Conservation (phyloP, 345 rosid species). For the Fremontodendron californicum region DNA sequence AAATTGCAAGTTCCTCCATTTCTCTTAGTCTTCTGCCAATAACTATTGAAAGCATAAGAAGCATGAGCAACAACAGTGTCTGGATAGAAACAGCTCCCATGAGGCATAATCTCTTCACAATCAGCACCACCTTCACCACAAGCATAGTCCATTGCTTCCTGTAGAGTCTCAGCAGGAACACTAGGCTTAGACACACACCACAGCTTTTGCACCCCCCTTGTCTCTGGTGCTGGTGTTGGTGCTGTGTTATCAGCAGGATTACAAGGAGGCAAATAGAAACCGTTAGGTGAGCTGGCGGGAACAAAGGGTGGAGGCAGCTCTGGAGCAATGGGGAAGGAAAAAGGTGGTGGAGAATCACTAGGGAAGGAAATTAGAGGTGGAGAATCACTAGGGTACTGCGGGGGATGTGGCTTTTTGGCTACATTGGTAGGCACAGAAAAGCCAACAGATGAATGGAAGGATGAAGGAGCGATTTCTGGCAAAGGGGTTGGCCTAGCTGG, state of each 20-base stretch:
- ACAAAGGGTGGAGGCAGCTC: slow-evolving; percentile 26
- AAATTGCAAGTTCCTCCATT: slow-evolving; percentile 57
- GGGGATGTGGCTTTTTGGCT: slow-evolving; percentile 41
- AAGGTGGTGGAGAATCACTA: slow-evolving; percentile 23
- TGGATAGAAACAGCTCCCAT: slow-evolving; percentile 53
- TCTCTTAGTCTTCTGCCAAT: slow-evolving; percentile 63
- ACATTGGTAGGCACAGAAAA: slow-evolving; percentile 45
- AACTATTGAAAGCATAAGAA: slow-evolving; percentile 63
- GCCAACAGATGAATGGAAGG: slow-evolving; percentile 46
- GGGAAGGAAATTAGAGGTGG: slow-evolving; percentile 22
- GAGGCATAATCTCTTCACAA: slow-evolving; percentile 52
- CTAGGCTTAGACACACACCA: slow-evolving; percentile 75
- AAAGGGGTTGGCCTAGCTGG: slow-evolving; percentile 54
- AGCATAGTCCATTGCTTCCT: slow-evolving; percentile 61
- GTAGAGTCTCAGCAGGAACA: slow-evolving; percentile 55
- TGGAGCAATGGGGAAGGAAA: slow-evolving; percentile 33
- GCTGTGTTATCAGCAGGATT: slow-evolving; percentile 26
- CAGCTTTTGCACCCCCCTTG: slow-evolving; percentile 34
- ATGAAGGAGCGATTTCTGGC: slow-evolving; percentile 37
- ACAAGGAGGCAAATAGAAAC: slow-evolving; percentile 42
- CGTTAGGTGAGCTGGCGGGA: slow-evolving; percentile 28
- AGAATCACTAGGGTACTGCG: slow-evolving; percentile 11
- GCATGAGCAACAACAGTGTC: slow-evolving; percentile 59
- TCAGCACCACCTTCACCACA: slow-evolving; percentile 64
- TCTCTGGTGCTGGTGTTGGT: slow-evolving; percentile 31